phyloP scores from a whole-genome alignment of 2,329 filamentous ascomycete genomes.

The Teratosphaeriaceae sp. region DNA sequence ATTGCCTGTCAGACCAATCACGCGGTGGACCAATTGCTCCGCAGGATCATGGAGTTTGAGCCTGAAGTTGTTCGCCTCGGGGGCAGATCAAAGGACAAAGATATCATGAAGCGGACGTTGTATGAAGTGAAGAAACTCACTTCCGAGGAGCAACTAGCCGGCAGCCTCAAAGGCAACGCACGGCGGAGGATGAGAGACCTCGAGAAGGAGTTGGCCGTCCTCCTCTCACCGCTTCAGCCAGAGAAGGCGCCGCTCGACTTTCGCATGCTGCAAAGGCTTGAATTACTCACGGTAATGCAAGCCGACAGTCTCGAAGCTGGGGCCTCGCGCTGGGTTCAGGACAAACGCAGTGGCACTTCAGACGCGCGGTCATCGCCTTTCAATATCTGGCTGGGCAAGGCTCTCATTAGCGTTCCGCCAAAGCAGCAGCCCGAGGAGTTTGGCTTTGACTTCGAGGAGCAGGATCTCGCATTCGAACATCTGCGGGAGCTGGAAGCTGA shows the following conservation, averaged over 20 bases:
- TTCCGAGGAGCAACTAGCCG: constrained; percentile 30
- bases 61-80: constrained; percentile 60
- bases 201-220: constrained; percentile 32
- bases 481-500: constrained; percentile 55
- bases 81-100: constrained; percentile 58
- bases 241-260: constrained; percentile 45
- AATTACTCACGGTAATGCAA: constrained; percentile 58
- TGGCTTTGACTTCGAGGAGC: constrained; percentile 51
- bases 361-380: constrained; percentile 32
- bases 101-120: constrained; percentile 62
- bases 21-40: constrained; percentile 74
- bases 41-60: constrained; percentile 56
- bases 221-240: constrained; percentile 40
- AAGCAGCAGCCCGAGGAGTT: constrained; percentile 43
- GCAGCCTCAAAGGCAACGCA: constrained; percentile 35
- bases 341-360: constrained; percentile 14
- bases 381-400: constrained; percentile 52
- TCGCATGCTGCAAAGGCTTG: constrained; percentile 46
- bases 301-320: constrained; percentile 52
- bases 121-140: constrained; percentile 50
- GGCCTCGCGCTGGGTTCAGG: constrained; percentile 33
- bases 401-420: constrained; percentile 40
- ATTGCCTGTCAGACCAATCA: constrained; percentile 87
- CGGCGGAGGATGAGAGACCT: constrained; percentile 38
- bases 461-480: constrained; percentile 55